Conservation (phyloP, 2,329 filamentous ascomycete genomes). For the Neofusicoccum kwambonambiense region DNA sequence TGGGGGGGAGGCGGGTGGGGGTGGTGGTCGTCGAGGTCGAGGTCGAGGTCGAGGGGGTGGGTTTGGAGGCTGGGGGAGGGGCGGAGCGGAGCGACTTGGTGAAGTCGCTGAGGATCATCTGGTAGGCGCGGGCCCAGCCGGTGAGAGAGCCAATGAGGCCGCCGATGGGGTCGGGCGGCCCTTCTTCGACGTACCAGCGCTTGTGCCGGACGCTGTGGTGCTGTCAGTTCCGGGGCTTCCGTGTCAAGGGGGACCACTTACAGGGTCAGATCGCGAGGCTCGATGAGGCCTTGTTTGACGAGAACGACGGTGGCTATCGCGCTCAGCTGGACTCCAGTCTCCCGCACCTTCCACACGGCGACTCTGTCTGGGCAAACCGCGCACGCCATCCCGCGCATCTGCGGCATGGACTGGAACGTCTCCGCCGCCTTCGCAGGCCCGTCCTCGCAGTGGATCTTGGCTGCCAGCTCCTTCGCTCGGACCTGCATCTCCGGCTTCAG, state of each 20-base stretch:
- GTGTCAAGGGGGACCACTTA: slow-evolving; percentile 68
- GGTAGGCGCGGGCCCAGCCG: slow-evolving; percentile 55
- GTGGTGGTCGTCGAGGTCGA: slow-evolving; percentile 24
- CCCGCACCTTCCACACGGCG: slow-evolving; percentile 61
- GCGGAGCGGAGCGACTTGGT: slow-evolving; percentile 20
- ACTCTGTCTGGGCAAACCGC: slow-evolving; percentile 62
- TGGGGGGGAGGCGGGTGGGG: no score
- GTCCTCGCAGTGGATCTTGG: slow-evolving; percentile 61
- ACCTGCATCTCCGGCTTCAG: slow-evolving; percentile 42
- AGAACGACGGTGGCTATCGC: slow-evolving; percentile 65
- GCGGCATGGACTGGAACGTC: slow-evolving; percentile 63
- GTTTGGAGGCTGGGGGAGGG: not conserved
- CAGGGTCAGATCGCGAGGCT: slow-evolving; percentile 63
- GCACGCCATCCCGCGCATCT: slow-evolving; percentile 60
- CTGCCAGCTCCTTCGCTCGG: slow-evolving; percentile 57
- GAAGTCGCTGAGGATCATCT: not conserved
- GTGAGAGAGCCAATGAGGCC: slow-evolving; percentile 50
- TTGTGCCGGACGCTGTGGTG: not conserved
- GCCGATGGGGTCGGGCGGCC: not conserved
- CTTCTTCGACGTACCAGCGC: slow-evolving; percentile 5
- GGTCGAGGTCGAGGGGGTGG: slow-evolving; percentile 9
- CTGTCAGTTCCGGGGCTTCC: slow-evolving; percentile 38
- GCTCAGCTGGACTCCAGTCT: slow-evolving; percentile 56
- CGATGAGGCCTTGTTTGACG: slow-evolving; percentile 59
- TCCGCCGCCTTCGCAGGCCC: slow-evolving; percentile 68